A percentile compares a stretch with the other conserved stretches of the same genome.
These are phyloP conservation scores for Haematococcus sp. DNA, from an alignment of 139 green algal species.

Conservation along the genomic window DNA sequence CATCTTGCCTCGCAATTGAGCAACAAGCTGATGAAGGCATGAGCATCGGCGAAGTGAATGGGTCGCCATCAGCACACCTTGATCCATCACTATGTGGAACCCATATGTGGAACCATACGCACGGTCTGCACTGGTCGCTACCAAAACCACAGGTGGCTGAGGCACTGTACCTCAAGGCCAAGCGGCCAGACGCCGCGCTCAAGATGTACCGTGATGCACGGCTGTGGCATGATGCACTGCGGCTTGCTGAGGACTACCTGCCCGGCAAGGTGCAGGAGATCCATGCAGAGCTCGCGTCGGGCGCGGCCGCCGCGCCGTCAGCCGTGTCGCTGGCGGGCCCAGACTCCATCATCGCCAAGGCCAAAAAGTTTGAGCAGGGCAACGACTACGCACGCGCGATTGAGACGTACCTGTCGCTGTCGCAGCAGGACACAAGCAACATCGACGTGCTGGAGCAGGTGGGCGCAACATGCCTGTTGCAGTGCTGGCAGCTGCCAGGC, in stretches of 20 bases:
- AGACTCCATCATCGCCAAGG: constrained; percentile 42
- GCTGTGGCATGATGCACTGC: constrained; percentile 78
- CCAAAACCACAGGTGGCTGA: no score
- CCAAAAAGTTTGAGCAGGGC: constrained; percentile 52
- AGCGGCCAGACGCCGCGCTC: constrained; percentile 69
- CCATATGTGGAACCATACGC: no score
- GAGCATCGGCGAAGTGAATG: no score
- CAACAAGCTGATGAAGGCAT: no score
- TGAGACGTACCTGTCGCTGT: constrained; percentile 75
- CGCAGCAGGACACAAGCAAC: constrained; percentile 35
- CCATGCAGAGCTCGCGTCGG: constrained; percentile 30
- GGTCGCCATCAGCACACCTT: no score
- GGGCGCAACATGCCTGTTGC: background rate
- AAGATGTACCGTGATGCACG: constrained; percentile 69
- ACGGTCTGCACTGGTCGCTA: no score
- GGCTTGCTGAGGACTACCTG: constrained; percentile 76
- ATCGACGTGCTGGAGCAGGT: constrained; percentile 55
- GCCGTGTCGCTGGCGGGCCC: constrained; percentile 5
- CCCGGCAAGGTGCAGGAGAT: constrained; percentile 59
- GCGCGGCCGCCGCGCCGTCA: background rate
- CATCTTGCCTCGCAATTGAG: no score
- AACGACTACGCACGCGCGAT: constrained; percentile 73
- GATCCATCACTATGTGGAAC: no score
- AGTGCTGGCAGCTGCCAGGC: no score
- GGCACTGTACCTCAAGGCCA: constrained; percentile 66